A percentile compares a stretch with the other conserved stretches of the same genome.
These are phyloP conservation scores for Harringtonia aguacate DNA, from an alignment of 2,329 filamentous ascomycete species.

Conservation along the genomic window DNA sequence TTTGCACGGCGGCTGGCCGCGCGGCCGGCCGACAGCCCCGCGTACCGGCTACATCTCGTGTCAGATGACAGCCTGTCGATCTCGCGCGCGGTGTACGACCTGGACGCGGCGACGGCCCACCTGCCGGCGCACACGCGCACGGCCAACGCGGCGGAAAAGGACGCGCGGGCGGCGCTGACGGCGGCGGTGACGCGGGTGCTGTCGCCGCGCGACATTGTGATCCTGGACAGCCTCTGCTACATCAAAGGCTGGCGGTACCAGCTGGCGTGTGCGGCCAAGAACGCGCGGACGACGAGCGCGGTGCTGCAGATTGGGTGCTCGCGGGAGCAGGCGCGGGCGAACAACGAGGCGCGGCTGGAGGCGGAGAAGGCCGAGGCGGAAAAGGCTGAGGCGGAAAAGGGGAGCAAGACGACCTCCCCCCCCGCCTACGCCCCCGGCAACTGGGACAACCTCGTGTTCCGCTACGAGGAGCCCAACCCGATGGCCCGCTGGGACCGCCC, in stretches of 20 bases:
- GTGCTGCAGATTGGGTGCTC: slow-evolving; percentile 56
- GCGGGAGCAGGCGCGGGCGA: slow-evolving; percentile 36
- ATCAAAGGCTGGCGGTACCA: slow-evolving; percentile 88
- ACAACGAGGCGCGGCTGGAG: slow-evolving; percentile 51
- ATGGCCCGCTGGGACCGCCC: slow-evolving; percentile 81
- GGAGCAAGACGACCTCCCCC: slow-evolving; percentile 17
- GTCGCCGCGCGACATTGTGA: slow-evolving; percentile 61
- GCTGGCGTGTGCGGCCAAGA: slow-evolving; percentile 76
- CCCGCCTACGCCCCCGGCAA: slow-evolving; percentile 44
- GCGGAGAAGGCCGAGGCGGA: background rate
- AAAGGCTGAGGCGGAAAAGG: slow-evolving; percentile 6
- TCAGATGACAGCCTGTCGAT: slow-evolving; percentile 64
- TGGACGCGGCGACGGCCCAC: slow-evolving; percentile 29
- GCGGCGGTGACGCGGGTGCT: slow-evolving; percentile 70
- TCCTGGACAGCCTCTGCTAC: slow-evolving; percentile 74
- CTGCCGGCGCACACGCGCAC: slow-evolving; percentile 52
- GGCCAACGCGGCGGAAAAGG: slow-evolving; percentile 68
- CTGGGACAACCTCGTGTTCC: slow-evolving; percentile 70
- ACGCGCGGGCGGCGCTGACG: slow-evolving; percentile 66
- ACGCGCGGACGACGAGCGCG: slow-evolving; percentile 62
- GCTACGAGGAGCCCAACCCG: slow-evolving; percentile 78
- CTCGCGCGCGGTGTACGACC: slow-evolving; percentile 59
- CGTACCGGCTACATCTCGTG: slow-evolving; percentile 60
- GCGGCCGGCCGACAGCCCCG: slow-evolving; percentile 12
- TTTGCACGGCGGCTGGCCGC: slow-evolving; percentile 45